Evolutionary conservation across 2,329 filamentous ascomycete species (phyloP), one percentile per base, ranked within the genome.

Genomic region (Alternaria gaisen): DNA sequence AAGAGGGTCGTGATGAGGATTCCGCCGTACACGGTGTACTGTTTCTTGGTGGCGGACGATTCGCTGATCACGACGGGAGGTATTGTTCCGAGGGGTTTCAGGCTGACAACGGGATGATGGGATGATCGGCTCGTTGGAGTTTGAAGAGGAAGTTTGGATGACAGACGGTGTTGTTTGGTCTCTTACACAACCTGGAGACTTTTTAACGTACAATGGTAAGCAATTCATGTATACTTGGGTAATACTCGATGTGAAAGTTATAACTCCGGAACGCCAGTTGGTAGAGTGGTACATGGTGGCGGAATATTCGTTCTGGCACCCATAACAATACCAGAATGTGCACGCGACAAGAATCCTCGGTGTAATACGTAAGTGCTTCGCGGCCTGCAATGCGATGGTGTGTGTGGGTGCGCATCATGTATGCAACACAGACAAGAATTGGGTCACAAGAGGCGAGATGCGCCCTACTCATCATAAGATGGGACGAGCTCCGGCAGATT

Each of bases 401-500:
- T 48, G 46, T 48, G 30, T 24, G 30, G 10, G 4, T 22, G 9
- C 20, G 9, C 40, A 41, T 22, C 18, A n/a, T 14, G 18, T 20
- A 20, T 11, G 38, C 38, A 20, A 20, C 38, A 22, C 40, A 1
- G 3, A 22, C 18, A 38, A 54, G 20, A 41, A 24, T 3, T 12
- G 38, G 36, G 22, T 53, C 53, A 50, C 50, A 54, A 48, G 42
- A 41, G 42, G 50, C 56, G 41, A 53, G 11, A 41, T 40, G 18
- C 51, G 40, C 24, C 36, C 34, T 40, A 24, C 38, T 47, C 44
- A 56, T 46, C 38, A 56, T 16, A 20, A 18, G 26, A 16, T 30
- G 26, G 24, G 40, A 53, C 36, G 51, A 53, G 38, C 26, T n/a
- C 43, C 34, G 34, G 20, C 34, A 43, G 43, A 20, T 44, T n/a